These are phyloP conservation scores for Scheffersomyces segobiensis DNA, from an alignment of 1,139 yeast genomes.

Conservation along the genomic window DNA sequence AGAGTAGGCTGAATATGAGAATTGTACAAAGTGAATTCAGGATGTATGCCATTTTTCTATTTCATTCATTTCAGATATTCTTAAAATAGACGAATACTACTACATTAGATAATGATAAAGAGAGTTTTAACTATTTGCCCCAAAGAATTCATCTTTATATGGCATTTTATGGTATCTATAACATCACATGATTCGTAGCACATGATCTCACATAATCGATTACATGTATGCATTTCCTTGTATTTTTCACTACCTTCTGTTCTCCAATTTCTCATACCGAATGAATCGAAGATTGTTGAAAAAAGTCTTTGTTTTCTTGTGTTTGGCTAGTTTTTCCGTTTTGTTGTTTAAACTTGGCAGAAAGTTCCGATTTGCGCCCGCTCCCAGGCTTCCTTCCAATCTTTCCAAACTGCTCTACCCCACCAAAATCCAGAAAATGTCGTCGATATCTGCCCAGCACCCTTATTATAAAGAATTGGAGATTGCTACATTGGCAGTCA, in stretches of 20 bases:
- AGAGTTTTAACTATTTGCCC: neutral
- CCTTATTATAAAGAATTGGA: conserved; percentile 57
- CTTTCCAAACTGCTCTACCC: neutral
- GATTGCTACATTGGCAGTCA: conserved; percentile 87
- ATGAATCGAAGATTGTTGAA: neutral
- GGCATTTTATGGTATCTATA: neutral
- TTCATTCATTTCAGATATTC: too few species aligned
- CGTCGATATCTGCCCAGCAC: conserved; percentile 17
- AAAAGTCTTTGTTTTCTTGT: neutral
- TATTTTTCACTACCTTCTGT: neutral
- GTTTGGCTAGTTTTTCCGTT: neutral
- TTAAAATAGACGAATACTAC: too few species aligned
- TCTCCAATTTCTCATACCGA: neutral
- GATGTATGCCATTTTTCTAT: too few species aligned
- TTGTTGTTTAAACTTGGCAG: neutral
- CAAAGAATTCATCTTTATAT: neutral
- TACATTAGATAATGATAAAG: neutral
- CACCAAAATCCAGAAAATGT: neutral
- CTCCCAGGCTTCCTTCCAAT: neutral
- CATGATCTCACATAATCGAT: neutral
- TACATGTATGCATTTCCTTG: neutral
- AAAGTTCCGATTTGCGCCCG: neutral
- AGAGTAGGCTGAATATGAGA: too few species aligned
- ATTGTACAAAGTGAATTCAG: too few species aligned
- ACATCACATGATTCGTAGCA: neutral